Base-by-base conservation (phyloP, 1,139 yeast genomes). In the Candida tropicalis region DNA sequence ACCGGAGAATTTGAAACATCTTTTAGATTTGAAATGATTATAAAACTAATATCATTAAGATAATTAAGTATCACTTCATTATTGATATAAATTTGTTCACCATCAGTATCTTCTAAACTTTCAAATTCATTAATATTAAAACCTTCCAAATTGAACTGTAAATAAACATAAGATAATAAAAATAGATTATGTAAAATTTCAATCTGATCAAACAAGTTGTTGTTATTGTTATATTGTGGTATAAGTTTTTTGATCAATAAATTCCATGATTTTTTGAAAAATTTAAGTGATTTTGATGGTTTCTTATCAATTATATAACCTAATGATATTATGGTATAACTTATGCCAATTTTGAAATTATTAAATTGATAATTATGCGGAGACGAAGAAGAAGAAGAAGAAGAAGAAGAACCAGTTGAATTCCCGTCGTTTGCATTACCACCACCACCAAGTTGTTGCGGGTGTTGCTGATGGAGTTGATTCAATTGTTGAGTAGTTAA, bases 221-320 rank as follows among this genome's bases (percentile, higher is more conserved):
- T 62, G 28, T 63, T 66, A 22, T 61, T 60, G 46, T 66, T 68
- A 54, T 73, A 72, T 48, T 69, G 72, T 20, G 77, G 75, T 17
- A 75, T 71, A 37, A 69, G 57, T 38, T 70, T 68, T 37, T 70
- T 64, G 34, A 74, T 72, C 29, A 76, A 59, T 15, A 75, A 59
- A 40, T 66, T 64, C 80, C 81, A 75, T 31, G 72, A 59, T 46
- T 65, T 73, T 45, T 63, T 69, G 49, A 72, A 70, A 47, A 60
- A 64, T 6, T 55, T 56, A 11, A 67, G 57, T 4, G 70, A 63
- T 40, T 66, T 67, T 5, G 41, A 42, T 8, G 47, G 31, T 13
- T 58, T 46, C 20, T 55, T 51, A 39, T 54, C 54, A 16, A 51
- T 43, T 13, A 53, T 47, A 38, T 47, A 56, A 5, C 73, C 73